Base-by-base conservation (phyloP, 2,329 filamentous ascomycete genomes). In the Sordariomycetes sp. region DNA sequence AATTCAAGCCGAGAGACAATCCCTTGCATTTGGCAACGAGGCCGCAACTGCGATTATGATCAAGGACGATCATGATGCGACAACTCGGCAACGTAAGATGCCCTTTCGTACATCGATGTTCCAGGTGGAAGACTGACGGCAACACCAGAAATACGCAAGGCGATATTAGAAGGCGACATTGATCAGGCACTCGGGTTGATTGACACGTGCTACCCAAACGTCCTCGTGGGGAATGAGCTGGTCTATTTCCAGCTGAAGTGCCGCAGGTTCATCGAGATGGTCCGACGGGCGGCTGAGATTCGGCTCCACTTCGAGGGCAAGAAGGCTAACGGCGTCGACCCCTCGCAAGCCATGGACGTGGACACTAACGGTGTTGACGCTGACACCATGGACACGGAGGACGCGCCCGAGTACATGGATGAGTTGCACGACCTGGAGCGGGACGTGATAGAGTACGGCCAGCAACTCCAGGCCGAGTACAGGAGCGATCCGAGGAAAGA, bases 211-310 rank as follows among this genome's bases (percentile, higher is more conserved):
- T 99, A 96, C 64, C 87, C 89, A 5, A 78, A 80, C 25, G 90
- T 97, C 1, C 78, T 99, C 20, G 77, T 82, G 53, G 81, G 89
- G 24, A 90, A 96, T 65, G 83, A 89, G 57, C 83, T 90, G 57
- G 90, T 96, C 17, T 85, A 91, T 67, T 97, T 99, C 71, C 87
- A 85, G 59, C 75, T 99, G 54, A 83, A 86, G 62, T 96, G 91
- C 67, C 84, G 90, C 60, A 95, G 94, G 67, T 96, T 97, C 68
- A 86, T 97, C 60, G 94, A 99, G 69, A 92, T 99, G 86, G 90
- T 95, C 64, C 81, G 87, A 48, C 81, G 79, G 59, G 85, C 84
- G 39, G 84, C 85, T 2, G 86, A 91, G 62, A 70, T 87, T 20
- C 78, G 77, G 64, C 72, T 76, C 39, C 55, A 52, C n/a, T 70